Evolutionary conservation across 139 green algal genomes (phyloP).

Genomic region (Astrephomene gubernaculifera): DNA sequence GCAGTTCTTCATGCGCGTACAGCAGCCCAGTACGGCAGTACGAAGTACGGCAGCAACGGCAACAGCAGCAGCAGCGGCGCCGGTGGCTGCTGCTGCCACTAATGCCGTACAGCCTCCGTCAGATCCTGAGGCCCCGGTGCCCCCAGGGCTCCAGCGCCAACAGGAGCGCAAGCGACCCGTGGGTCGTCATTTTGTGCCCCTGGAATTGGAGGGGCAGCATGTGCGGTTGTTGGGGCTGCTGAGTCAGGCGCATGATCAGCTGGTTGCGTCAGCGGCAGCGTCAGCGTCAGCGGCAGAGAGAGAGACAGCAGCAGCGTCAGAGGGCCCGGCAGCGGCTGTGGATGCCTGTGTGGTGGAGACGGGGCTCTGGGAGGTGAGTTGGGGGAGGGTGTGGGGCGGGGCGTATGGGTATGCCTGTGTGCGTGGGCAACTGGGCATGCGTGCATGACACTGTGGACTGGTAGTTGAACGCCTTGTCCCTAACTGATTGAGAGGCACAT

Average conservation of each 20-base stretch:
- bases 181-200: background rate
- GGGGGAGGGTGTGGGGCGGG: background rate
- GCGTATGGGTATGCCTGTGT: no score
- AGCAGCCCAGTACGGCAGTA: background rate
- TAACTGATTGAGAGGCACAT: no score
- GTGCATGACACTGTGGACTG: background rate
- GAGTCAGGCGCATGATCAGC: background rate
- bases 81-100: background rate
- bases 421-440: background rate
- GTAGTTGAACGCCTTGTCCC: no score
- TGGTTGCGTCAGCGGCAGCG: background rate
- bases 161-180: background rate
- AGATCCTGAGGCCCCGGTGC: background rate
- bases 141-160: background rate
- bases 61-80: background rate
- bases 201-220: background rate
- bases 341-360: background rate
- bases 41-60: background rate
- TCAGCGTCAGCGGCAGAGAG: background rate
- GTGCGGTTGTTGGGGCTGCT: background rate
- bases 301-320: background rate
- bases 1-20: conserved; percentile 25
- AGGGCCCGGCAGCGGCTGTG: background rate
- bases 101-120: background rate
- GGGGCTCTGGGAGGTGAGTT: conserved; percentile 26